Conservation (phyloP, 2,329 filamentous ascomycete species). For the Pseudogymnoascus sp. region DNA sequence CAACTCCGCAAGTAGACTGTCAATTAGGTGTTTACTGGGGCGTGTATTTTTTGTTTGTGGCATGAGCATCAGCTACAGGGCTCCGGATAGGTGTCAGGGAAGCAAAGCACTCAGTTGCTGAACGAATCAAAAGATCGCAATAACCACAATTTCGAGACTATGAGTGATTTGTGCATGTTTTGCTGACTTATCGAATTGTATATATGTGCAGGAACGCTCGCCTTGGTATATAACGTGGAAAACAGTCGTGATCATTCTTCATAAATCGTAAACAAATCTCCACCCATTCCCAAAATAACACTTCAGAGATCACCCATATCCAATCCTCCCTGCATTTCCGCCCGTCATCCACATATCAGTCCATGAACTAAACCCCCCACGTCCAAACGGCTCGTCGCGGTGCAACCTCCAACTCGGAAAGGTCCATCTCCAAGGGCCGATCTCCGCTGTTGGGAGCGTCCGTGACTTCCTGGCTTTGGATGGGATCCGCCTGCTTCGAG, state of each 20-base stretch:
- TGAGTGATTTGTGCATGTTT: neutral
- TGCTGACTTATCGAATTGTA: neutral
- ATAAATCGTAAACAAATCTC: neutral
- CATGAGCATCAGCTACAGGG: slow-evolving; percentile 9
- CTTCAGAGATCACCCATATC: neutral
- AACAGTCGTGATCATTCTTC: neutral
- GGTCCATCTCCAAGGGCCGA: neutral
- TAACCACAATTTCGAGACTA: neutral
- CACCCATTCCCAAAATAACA: neutral
- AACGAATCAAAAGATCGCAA: slow-evolving; percentile 1
- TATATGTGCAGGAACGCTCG: neutral
- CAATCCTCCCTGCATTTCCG: neutral
- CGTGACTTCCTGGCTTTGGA: neutral
- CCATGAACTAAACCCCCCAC: neutral
- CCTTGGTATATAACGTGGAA: neutral
- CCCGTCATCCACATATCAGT: neutral
- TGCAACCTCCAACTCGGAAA: neutral
- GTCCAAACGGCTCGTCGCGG: neutral
- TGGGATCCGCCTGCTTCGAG: neutral
- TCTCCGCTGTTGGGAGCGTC: neutral
- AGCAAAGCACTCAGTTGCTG: slow-evolving; percentile 10
- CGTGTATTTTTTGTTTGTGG: slow-evolving; percentile 12
- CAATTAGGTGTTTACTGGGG: slow-evolving; percentile 28
- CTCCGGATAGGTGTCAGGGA: slow-evolving; percentile 10
- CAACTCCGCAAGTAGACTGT: slow-evolving; percentile 90